Evolutionary conservation across 768 basidiomycete species (phyloP), one percentile per base, ranked within the genome.

Genomic region (Amanita pallidorosea): DNA sequence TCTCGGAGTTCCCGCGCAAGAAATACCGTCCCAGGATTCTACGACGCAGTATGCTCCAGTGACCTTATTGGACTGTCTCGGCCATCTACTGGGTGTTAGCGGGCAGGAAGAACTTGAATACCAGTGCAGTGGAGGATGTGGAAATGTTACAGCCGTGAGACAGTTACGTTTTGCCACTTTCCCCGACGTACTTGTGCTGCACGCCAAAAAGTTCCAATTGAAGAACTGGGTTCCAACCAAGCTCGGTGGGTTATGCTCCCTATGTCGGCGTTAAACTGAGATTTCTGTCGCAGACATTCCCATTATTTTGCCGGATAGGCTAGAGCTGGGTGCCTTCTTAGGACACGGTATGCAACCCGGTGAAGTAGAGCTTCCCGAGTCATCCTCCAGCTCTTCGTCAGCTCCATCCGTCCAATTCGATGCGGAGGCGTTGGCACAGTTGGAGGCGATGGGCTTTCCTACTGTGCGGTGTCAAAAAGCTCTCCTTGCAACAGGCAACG

Each of bases 141-240:
- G 73, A 57, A 76, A 71, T 41, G 88, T 88, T 0, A 63, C 70
- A 5, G 94, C 90, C 0, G 58, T 77, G 7, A 92, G 90, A 63
- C 82, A 81, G 53, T 75, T 77, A 13, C 78, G 76, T 27, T 88
- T 98, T 58, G 77, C 87, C 0, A 85, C 88, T 1, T 90, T 95
- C 73, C 96, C 96, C 0, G 77, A 92, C 9, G 80, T 91, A 1
- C 74, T 98, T 0, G 82, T 95, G 7, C 65, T 99, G 1, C 94
- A 96, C 55, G 84, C 91, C 38, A 89, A 88, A 61, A 95, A 95
- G 59, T 97, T 96, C 70, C 88, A 93, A 65, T 76, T 95, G 4
- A 85, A 92, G 37, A 91, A 92, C 57, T 98, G 96, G 96, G 90
- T 99, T 1, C 96, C 96, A 0, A 76, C 85, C 3, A 99, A 99